Conservation (phyloP, 2,329 filamentous ascomycete genomes). For the Cytospora piceicola region DNA sequence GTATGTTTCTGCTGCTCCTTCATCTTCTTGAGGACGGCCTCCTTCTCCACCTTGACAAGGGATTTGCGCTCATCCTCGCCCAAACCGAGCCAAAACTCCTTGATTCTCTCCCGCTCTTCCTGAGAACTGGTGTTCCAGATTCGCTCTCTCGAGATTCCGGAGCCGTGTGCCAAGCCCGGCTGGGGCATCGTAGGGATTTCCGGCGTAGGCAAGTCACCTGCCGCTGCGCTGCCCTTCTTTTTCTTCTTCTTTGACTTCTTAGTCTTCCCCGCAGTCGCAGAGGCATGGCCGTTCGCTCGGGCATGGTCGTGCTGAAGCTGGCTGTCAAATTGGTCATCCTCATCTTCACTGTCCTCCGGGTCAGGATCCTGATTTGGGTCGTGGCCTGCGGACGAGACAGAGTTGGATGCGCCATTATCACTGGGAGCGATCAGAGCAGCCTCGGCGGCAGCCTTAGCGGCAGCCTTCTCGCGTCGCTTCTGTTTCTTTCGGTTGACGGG, state of each 20-base stretch:
- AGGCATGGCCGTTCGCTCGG: constrained; percentile 40
- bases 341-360: constrained; percentile 60
- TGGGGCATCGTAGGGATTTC: constrained; percentile 36
- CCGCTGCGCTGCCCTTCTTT: constrained; percentile 52
- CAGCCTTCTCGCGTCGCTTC: constrained; percentile 86
- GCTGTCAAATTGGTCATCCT: constrained; percentile 46
- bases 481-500: constrained; percentile 91
- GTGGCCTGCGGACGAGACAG: constrained; percentile 38
- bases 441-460: constrained; percentile 66
- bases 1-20: constrained; percentile 99
- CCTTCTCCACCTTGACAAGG: constrained; percentile 96
- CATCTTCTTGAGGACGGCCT: constrained; percentile 98
- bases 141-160: constrained; percentile 71
- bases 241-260: constrained; percentile 74
- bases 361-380: constrained; percentile 49
- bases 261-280: constrained; percentile 44
- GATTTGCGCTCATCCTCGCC: constrained; percentile 94
- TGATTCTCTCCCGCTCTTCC: constrained; percentile 95
- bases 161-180: constrained; percentile 40
- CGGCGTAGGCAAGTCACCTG: constrained; percentile 36
- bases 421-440: constrained; percentile 41
- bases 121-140: constrained; percentile 97
- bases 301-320: constrained; percentile 46
- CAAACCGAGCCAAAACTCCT: constrained; percentile 95
- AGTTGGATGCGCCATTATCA: constrained; percentile 48